Percentiles rank a stretch among this genome's conserved stretches.
Evolutionary conservation across 345 rosid species (phyloP).

Genomic region (Ailanthus altissimus): DNA sequence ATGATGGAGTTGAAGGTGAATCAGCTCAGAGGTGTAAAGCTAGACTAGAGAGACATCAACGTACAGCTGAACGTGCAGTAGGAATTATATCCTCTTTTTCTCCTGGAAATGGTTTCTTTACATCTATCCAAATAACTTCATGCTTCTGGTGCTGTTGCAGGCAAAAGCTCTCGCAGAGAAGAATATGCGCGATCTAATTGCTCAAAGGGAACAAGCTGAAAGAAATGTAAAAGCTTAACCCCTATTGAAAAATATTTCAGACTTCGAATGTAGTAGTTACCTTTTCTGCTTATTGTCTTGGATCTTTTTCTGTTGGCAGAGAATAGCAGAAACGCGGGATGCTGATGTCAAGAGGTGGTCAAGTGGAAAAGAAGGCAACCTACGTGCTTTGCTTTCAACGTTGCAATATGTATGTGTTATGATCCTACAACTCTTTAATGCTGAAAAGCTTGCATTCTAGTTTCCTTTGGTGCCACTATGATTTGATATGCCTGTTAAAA

Average conservation of each 20-base stretch:
- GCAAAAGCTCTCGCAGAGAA: slow-evolving; percentile 96
- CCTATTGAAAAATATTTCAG: slow-evolving; percentile 7
- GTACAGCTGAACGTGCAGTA: slow-evolving; percentile 97
- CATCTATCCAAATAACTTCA: slow-evolving; percentile 2
- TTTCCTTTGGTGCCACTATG: slow-evolving; percentile 7
- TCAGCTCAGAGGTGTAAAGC: slow-evolving; percentile 95
- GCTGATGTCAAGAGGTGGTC: slow-evolving; percentile 98
- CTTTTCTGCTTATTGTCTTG: slow-evolving; percentile 19
- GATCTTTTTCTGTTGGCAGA: slow-evolving; percentile 49
- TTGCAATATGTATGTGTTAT: slow-evolving; percentile 78
- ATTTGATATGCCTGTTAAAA: neutral
- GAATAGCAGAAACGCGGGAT: slow-evolving; percentile 82
- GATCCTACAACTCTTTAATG: neutral
- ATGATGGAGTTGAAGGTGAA: slow-evolving; percentile 72
- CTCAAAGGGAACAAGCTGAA: slow-evolving; percentile 90
- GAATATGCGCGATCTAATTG: slow-evolving; percentile 87
- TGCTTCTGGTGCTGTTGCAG: slow-evolving; percentile 40
- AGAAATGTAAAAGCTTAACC: slow-evolving; percentile 57
- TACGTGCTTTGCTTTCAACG: slow-evolving; percentile 95
- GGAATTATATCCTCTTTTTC: slow-evolving; percentile 6
- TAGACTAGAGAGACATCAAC: slow-evolving; percentile 79
- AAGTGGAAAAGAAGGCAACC: slow-evolving; percentile 88
- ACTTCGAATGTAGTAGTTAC: slow-evolving; percentile 9
- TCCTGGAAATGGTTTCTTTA: slow-evolving; percentile 4
- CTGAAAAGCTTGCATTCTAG: neutral